These are phyloP conservation scores for Hyaloperonospora brassicae DNA, from an alignment of 352 stramenopile genomes.

Conservation along the genomic window DNA sequence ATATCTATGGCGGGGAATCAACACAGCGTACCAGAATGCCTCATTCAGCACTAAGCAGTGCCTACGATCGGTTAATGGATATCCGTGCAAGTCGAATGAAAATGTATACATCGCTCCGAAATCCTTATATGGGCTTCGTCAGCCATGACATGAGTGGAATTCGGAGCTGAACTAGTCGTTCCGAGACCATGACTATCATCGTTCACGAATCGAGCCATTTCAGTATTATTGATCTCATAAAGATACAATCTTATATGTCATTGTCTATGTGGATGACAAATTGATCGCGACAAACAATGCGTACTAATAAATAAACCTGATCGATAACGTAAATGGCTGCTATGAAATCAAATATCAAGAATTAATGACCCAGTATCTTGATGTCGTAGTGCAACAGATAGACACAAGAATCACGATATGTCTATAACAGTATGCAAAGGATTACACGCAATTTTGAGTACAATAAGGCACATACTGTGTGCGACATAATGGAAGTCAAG, in stretches of 20 bases:
- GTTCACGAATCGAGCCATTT: neutral
- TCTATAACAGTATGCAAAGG: neutral
- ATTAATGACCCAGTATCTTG: neutral
- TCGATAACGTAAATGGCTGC: neutral
- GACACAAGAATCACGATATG: neutral
- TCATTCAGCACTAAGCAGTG: neutral
- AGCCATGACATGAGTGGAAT: neutral
- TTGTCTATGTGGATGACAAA: neutral
- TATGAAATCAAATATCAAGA: neutral
- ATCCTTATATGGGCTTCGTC: neutral
- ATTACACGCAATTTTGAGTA: neutral
- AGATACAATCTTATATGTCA: neutral
- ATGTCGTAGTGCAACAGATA: neutral
- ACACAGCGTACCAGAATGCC: neutral
- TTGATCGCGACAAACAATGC: neutral
- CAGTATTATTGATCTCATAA: neutral
- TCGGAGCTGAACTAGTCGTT: neutral
- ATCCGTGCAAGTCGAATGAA: neutral
- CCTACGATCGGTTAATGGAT: neutral
- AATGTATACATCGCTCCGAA: neutral
- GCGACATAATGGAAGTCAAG: conserved; percentile 8
- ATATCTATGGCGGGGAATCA: neutral
- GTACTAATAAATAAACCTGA: neutral
- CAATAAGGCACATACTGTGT: conserved; percentile 1
- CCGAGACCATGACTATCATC: neutral